Conservation (phyloP, 176 grass and related monocot genomes). For the Phoenix roebelenii region DNA sequence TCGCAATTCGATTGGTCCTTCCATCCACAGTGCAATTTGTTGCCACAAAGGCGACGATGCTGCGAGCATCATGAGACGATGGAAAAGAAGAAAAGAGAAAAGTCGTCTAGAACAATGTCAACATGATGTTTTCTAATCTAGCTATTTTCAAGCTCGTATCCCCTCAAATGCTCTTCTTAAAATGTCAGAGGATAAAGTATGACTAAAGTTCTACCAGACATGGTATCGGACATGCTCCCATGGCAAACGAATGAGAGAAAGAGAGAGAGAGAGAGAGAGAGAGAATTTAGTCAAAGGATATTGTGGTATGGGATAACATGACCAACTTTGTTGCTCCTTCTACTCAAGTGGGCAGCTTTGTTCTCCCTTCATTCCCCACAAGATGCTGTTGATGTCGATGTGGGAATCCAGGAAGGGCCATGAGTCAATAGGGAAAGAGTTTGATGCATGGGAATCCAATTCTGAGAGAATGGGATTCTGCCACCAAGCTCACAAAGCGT, state of each 20-base stretch:
- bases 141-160: background rate
- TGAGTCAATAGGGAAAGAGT: conserved; percentile 69
- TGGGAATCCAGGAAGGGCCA: conserved; percentile 37
- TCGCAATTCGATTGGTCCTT: no score
- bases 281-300: no score
- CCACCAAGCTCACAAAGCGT: conserved; percentile 62
- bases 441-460: conserved; percentile 66
- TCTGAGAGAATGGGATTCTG: conserved; percentile 75
- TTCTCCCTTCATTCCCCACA: conserved; percentile 29
- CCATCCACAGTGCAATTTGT: no score
- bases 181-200: no score
- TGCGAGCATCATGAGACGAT: no score
- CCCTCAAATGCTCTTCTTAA: no score
- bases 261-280: no score
- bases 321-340: conserved; percentile 4
- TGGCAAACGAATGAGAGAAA: no score
- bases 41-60: no score
- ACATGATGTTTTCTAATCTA: conserved; percentile 5
- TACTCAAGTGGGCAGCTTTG: conserved; percentile 16
- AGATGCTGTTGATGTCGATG: conserved; percentile 36
- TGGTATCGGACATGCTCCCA: no score
- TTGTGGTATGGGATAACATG: background rate
- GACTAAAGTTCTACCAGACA: background rate
- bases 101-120: background rate
- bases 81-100: no score